Evolutionary conservation across 1,139 yeast genomes (phyloP), one percentile per base, ranked within the genome.

Genomic region (Pichia sp.): DNA sequence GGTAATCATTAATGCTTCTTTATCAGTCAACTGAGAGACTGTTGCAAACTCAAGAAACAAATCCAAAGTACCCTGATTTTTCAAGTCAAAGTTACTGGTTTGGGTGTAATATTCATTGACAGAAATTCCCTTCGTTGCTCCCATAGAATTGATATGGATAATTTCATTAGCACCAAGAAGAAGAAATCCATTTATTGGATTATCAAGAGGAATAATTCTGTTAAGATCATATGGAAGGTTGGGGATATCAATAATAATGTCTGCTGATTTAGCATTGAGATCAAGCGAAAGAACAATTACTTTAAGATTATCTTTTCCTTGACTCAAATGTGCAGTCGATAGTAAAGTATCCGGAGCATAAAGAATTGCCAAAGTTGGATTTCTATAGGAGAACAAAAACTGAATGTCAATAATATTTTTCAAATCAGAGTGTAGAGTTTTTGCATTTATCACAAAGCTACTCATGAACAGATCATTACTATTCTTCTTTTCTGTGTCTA

Each of bases 121-220:
- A 1, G 83, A 79, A 1, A 82, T 66, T 31, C 89, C 83, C 51
- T 77, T 74, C 2, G 72, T 60, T 21, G 82, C 74, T 9, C 96
- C 96, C 2, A 93, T 79, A 39, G 85, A 78, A 56, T 88, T 96
- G 19, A 88, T 72, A 58, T 85, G 93, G 15, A 86, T 64, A 14
- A 89, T 53, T 51, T 83, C 86, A 56, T 89, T 88, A 24, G 83
- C 72, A 2, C 96, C 96, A 8, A 84, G 43, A 18, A 88, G 60
- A 14, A 88, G 63, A 34, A 81, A 68, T 2, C 64, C 65, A 45
- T 82, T 84, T 35, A 84, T 64, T 0, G 93, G 91, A 2, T 66
- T 63, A 1, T 77, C 71, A 30, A 86, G 66, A 0, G 95, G 80
- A 7, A 82, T 60, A 6, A 86, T 61, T 25, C 72, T 64, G 49